Evolutionary conservation across 202 grass and related monocot species (phyloP), one percentile per base, ranked within the genome.

Genomic region (Eragrostis tef): DNA sequence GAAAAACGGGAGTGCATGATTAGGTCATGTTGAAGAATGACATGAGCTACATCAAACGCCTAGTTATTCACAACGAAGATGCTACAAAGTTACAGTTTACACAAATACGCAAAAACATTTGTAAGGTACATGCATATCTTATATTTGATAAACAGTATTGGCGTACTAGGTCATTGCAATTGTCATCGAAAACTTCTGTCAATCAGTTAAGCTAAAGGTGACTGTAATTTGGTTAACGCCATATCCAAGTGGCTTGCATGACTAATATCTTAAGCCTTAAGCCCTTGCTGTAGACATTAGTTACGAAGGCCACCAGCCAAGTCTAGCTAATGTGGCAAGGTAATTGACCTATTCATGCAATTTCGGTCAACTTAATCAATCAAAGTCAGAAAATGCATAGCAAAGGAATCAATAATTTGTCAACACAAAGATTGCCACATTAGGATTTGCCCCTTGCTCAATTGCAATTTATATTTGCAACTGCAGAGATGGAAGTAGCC

Each of bases 1-100:
- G 91, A 81, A 89, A 84, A 67, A 67, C 17, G 59, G 11, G 47
- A 61, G 79, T 59, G 48, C 16, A 59, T 53, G 21, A n/a, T 66
- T 11, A 58, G 12, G 64, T 71, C 65, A 53, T 19, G 19, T 72
- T 49, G 67, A 63, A 13, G 22, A 73, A 36, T 41, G 19, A 71
- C 15, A 17, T 49, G n/a, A 79, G 56, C 31, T 7, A 16, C 63
- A 17, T 79, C 13, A 67, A 49, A 54, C 11, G 3, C 46, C 56
- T 43, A 11, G n/a, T 66, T 62, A 29, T 53, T 85, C 21, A 7
- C 22, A 83, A 73, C 19, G 59, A 50, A 47, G 22, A 36, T 69
- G 49, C 34, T 71, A 51, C 8, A 56, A 45, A 54, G 45, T 51
- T 26, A 79, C 44, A 50, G 44, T 70, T 29, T 62, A 34, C 62